phyloP scores from a whole-genome alignment of 2,329 filamentous ascomycete species.

The Pleomassaria siparia region DNA sequence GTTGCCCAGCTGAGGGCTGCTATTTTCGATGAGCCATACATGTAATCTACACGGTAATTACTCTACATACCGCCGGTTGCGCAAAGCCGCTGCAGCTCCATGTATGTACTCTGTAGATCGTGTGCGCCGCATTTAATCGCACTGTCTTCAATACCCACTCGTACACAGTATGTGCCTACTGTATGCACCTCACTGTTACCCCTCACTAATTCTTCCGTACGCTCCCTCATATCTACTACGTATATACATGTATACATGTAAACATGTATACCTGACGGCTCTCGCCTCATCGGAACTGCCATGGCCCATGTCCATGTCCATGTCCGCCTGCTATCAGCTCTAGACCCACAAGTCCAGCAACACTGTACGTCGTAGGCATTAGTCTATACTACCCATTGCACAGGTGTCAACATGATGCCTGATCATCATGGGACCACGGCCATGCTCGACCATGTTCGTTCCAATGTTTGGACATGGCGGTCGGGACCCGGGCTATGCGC shows the following conservation, averaged over 20 bases:
- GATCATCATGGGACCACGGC: constrained; percentile 9
- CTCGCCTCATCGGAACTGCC: constrained; percentile 6
- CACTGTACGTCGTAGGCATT: too few species aligned
- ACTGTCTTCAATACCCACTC: neutral
- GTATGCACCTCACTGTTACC: constrained; percentile 8
- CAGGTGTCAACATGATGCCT: constrained; percentile 8
- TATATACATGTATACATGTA: too few species aligned
- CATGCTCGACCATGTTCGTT: constrained; percentile 12
- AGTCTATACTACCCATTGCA: constrained; percentile 3
- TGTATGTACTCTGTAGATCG: too few species aligned
- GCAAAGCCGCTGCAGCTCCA: constrained; percentile 4
- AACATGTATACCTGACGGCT: constrained; percentile 9
- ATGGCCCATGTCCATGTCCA: constrained; percentile 10
- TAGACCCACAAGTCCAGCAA: neutral
- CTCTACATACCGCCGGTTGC: constrained; percentile 3
- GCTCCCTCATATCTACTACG: neutral
- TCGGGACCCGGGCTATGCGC: constrained; percentile 19
- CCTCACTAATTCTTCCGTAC: constrained; percentile 19
- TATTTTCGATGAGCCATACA: constrained; percentile 3
- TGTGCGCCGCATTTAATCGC: too few species aligned
- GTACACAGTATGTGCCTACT: neutral
- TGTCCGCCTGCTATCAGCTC: neutral
- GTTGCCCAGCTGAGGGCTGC: neutral
- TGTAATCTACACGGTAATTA: too few species aligned
- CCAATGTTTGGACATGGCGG: constrained; percentile 17